Percentiles rank a stretch among this genome's conserved stretches.
Conservation (phyloP, 139 green algal species). For the Chlorella sp. region DNA sequence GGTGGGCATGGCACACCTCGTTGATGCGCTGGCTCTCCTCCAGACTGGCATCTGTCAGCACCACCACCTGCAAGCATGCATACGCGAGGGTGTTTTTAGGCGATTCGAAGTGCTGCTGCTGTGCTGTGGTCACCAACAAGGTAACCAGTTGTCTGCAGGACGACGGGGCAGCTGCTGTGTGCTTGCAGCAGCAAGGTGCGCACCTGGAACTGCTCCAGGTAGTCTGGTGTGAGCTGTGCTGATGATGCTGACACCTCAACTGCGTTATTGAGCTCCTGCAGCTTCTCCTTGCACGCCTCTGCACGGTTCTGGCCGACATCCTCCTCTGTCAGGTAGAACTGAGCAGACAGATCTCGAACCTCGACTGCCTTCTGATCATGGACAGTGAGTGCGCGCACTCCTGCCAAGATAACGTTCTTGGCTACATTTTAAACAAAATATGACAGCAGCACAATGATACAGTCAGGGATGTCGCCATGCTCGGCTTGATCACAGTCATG, state of each 20-base stretch:
- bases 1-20: constrained; percentile 67
- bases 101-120: no score
- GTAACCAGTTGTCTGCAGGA: no score
- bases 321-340: constrained; percentile 92
- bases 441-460: no score
- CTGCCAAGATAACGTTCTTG: constrained; percentile 98
- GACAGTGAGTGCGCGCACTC: constrained; percentile 86
- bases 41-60: constrained; percentile 60
- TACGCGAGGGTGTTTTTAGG: no score
- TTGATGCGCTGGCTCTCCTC: constrained; percentile 68
- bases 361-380: constrained; percentile 62
- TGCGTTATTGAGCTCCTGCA: constrained; percentile 94
- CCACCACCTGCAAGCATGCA: constrained; percentile 75
- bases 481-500: no score
- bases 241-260: constrained; percentile 65
- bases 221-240: constrained; percentile 50
- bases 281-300: constrained; percentile 75
- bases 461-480: no score
- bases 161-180: background rate
- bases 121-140: no score
- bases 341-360: constrained; percentile 69
- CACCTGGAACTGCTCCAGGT: constrained; percentile 78
- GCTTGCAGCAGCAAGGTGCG: no score
- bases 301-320: constrained; percentile 88
- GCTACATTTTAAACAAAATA: no score